phyloP scores from a whole-genome alignment of 139 green algal genomes.

The Tetradesmus obliquus region DNA sequence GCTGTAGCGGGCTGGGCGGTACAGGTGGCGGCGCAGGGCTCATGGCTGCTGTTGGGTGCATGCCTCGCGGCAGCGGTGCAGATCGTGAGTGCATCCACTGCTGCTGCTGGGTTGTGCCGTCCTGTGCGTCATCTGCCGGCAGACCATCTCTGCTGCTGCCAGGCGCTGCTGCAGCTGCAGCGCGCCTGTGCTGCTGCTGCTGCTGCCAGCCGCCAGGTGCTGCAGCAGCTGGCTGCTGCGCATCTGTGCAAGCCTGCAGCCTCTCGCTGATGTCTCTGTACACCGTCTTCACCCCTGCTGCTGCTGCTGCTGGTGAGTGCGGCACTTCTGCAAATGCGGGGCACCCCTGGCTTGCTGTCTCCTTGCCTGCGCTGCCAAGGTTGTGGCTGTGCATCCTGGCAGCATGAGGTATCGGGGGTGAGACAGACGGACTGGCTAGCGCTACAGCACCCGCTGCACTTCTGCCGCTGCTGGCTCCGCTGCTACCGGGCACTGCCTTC shows the following conservation, averaged over 20 bases:
- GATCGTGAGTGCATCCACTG: background rate
- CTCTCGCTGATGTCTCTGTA: background rate
- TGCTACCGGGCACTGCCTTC: background rate
- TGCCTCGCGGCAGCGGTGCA: background rate
- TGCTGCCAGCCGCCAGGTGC: background rate
- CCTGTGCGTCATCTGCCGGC: background rate
- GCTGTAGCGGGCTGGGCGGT: slow-evolving; percentile 31
- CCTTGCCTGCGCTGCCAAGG: background rate
- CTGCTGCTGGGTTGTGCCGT: background rate
- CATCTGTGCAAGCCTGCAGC: background rate
- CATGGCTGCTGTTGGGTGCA: background rate
- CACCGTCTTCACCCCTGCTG: background rate
- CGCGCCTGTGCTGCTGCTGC: background rate
- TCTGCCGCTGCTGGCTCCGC: background rate
- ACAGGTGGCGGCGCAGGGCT: slow-evolving; percentile 33
- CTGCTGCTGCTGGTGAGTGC: background rate
- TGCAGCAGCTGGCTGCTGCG: background rate
- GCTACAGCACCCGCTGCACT: background rate
- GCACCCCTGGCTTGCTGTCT: background rate
- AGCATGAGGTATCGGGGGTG: background rate
- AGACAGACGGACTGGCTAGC: background rate
- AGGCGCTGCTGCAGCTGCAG: background rate
- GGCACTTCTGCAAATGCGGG: background rate
- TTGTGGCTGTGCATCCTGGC: background rate
- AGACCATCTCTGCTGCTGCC: background rate